Base-by-base conservation (phyloP, 1,284 basidiomycete genomes). In the Heterobasidion occidentale region DNA sequence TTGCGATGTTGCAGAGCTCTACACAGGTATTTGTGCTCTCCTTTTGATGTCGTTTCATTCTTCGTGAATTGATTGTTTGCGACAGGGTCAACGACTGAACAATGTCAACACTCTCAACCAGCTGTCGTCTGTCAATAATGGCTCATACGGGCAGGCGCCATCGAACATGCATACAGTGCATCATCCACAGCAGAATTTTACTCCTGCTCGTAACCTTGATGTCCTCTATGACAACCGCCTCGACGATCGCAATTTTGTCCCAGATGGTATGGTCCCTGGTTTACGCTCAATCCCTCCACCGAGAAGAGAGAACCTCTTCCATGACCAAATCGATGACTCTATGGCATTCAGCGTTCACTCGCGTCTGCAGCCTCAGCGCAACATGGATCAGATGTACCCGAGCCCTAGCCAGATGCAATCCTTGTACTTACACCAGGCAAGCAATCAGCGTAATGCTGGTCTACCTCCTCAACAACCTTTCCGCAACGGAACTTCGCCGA, bases 221-320 rank as follows among this genome's bases (percentile, higher is more conserved):
- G 70, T 84, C 3, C 65, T 89, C 19, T 88, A 88, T 62, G 88
- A 88, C 55, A 86, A 82, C 63, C 82, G 80, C 42, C 67, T 81
- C 45, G 86, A 90, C 51, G 88, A 90, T 62, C 78, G 88, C 56
- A 82, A 78, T 61, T 92, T 92, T 63, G 80, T 89, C 35, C 87
- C 90, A 9, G 88, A 92, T 69, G 87, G 86, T 36, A 81, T 92
- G 78, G 89, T 92, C 9, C 90, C 89, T 46, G 89, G 90, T 15
- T 75, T 92, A 36, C 83, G 88, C 47, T 79, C 85, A 44, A 77
- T 75, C 19, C 80, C 79, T 50, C 79, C 80, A 49, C 77, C 81
- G 56, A 78, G 87, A 55, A 75, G 86, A 48, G 86, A 89, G 56
- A 61, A 74, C 5, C 73, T 84, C 58, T 88, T 81, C 65, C 69